phyloP scores from a whole-genome alignment of 176 grass and related monocot genomes.

The Triticum turgidum region DNA sequence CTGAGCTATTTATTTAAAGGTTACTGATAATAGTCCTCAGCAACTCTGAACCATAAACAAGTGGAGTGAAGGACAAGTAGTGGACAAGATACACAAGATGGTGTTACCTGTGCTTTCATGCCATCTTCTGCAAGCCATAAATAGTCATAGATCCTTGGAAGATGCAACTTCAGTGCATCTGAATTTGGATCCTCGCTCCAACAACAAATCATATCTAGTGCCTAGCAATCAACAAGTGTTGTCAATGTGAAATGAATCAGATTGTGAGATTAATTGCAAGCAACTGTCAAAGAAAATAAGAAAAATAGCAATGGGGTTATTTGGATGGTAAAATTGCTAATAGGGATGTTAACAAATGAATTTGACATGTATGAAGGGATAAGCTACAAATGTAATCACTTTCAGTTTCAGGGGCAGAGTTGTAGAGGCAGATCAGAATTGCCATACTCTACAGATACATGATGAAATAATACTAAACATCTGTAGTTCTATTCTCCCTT shows the following conservation, averaged over 20 bases:
- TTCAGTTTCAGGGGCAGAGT: background rate
- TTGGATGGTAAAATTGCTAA: background rate
- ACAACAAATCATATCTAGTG: constrained; percentile 79
- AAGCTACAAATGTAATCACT: background rate
- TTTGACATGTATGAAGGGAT: background rate
- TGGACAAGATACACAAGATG: background rate
- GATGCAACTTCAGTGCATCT: constrained; percentile 66
- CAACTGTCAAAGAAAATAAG: background rate
- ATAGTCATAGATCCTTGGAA: constrained; percentile 70
- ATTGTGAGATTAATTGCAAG: background rate
- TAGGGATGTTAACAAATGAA: background rate
- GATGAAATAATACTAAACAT: background rate
- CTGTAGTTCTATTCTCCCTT: too few species aligned
- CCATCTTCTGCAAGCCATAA: constrained; percentile 89
- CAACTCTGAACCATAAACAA: background rate
- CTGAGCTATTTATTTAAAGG: background rate
- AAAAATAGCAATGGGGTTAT: background rate
- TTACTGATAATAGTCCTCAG: background rate
- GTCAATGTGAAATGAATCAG: background rate
- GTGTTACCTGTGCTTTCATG: constrained; percentile 62
- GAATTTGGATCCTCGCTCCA: constrained; percentile 85
- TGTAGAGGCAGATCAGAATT: background rate
- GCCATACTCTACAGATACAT: background rate
- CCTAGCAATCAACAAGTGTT: constrained; percentile 28
- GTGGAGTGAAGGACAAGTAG: background rate